Evolutionary conservation across 371 early-diverging fungal species (phyloP).

Genomic region (Capniomyces stellatus): DNA sequence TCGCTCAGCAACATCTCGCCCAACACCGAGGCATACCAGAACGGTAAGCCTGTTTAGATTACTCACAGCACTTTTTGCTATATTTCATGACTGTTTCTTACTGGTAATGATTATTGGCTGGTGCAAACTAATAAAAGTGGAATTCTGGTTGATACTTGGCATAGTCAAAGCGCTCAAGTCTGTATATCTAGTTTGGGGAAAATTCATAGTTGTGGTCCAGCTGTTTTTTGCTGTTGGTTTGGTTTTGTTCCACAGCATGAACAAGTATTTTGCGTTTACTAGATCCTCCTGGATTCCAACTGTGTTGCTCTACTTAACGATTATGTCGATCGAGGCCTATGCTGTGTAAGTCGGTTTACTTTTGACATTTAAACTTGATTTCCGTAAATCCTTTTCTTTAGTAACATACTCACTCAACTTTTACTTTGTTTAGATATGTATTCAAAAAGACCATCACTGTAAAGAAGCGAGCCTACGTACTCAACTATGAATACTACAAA

Average conservation of each 20-base stretch:
- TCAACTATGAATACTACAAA: too few relatives aligned
- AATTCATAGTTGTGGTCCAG: neutral
- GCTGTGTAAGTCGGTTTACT: neutral
- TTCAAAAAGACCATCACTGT: too few relatives aligned
- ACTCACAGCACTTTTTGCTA: neutral
- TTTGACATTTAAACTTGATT: neutral
- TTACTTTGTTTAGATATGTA: too few relatives aligned
- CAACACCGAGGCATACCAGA: constrained; percentile 2
- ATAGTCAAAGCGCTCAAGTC: neutral
- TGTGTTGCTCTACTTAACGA: neutral
- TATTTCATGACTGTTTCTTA: neutral
- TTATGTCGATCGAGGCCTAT: neutral
- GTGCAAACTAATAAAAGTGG: neutral
- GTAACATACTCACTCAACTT: too few relatives aligned
- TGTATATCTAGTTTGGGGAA: constrained; percentile 1
- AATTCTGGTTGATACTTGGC: neutral
- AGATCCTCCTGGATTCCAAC: neutral
- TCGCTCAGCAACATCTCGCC: neutral
- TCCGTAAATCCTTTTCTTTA: too few relatives aligned
- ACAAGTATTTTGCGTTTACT: neutral
- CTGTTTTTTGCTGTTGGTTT: neutral
- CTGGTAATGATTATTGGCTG: too few relatives aligned
- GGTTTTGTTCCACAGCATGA: neutral
- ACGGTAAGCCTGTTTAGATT: neutral
- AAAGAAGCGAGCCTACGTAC: too few relatives aligned